Base-by-base conservation (phyloP, 129 eudicot genomes). In the Logfia minima region DNA sequence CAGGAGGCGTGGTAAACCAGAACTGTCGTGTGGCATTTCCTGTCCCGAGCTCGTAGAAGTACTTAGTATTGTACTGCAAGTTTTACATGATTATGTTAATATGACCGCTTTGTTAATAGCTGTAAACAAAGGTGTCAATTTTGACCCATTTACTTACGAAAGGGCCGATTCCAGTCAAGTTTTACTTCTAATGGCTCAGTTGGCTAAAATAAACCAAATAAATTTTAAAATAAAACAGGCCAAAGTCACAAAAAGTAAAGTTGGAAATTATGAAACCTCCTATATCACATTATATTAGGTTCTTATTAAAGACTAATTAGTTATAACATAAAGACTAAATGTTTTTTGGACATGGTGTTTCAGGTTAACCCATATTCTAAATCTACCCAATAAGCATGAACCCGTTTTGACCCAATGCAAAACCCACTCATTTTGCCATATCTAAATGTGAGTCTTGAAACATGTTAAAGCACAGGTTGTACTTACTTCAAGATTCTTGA, bases 1-100 rank as follows among this genome's bases (percentile, higher is more conserved):
- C 68, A 10, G 98, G 97, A 69, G 98, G 98, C 1, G 98, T 94
- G 22, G 73, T 71, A 75, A 94, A 94, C 98, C 96, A 94, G 58
- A 94, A 94, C 53, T 75, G 84, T 17, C 97, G 77, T 16, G 81
- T 74, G 19, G 77, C 24, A 59, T 85, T 80, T 32, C 92, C 96
- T 8, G 26, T 17, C 43, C 97, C 94, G 5, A 91, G 76, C 72
- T 83, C 96, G 66, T 94, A 94, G 66, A 87, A 86, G 70, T 94
- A 94, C 75, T 89, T 94, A 7, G 99, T 87, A 48, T 89, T 85
- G 77, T 68, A 89, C 97, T 94, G 97, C 85, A 83, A 34, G 35
- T n/a, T 32, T 22, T n/a, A 82, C 19, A 32, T 8, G 60, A 70
- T 13, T 9, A 48, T 65, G 66, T 72, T 29, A 43, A 16, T 45